A percentile compares a stretch with the other conserved stretches of the same genome.
Conservation (phyloP, 192 early-diverging fungal species). For the Anaeromyces robustus region DNA sequence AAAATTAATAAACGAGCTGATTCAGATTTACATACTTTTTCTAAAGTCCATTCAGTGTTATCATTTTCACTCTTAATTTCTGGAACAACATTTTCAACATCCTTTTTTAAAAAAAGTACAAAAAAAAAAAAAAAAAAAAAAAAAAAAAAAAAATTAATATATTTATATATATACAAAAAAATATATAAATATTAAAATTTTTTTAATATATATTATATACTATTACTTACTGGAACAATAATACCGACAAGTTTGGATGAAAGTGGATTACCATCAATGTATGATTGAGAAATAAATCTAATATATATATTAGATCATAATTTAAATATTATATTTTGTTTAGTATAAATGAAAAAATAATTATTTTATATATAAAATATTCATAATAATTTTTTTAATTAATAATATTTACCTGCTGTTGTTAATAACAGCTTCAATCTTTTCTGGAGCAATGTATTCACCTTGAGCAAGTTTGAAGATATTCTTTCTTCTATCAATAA, state of each 20-base stretch:
- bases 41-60: neutral
- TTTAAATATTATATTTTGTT: too few relatives aligned
- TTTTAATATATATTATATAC: too few relatives aligned
- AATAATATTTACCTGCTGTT: slow-evolving; percentile 17
- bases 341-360: too few relatives aligned
- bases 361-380: too few relatives aligned
- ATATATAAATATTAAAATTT: too few relatives aligned
- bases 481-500: slow-evolving; percentile 30
- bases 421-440: neutral
- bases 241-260: neutral
- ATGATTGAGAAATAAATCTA: neutral
- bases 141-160: too few relatives aligned
- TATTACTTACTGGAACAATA: neutral
- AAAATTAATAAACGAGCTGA: neutral
- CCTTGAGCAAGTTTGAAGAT: slow-evolving; percentile 34
- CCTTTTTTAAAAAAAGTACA: too few relatives aligned
- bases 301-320: too few relatives aligned
- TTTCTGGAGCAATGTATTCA: neutral
- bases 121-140: too few relatives aligned
- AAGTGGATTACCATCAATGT: neutral
- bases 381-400: too few relatives aligned
- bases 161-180: too few relatives aligned
- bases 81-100: neutral
- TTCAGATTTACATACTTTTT: neutral
- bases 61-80: neutral